A percentile compares a stretch with the other conserved stretches of the same genome.
phyloP scores from a whole-genome alignment of 306 rosid genomes.

The Chamaecrista fasciculata region DNA sequence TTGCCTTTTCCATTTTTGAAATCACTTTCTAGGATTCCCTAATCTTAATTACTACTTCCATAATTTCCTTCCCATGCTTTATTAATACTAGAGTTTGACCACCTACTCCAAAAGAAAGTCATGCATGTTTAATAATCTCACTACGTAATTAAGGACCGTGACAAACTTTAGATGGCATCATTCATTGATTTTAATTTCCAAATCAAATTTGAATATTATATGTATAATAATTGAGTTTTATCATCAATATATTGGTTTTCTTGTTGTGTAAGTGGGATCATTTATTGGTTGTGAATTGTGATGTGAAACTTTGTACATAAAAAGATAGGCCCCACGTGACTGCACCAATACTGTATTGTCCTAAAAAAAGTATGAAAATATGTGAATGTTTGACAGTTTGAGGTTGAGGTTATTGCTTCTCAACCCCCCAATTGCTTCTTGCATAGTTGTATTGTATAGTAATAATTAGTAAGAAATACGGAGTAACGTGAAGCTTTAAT shows the following conservation, averaged over 20 bases:
- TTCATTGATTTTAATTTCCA: too few species aligned
- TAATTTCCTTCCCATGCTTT: background rate
- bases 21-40: conserved; percentile 19
- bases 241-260: too few species aligned
- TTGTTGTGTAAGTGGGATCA: background rate
- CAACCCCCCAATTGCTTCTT: background rate
- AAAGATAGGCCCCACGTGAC: conserved; percentile 9
- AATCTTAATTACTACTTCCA: background rate
- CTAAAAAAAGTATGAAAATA: background rate
- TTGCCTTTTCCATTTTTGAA: background rate
- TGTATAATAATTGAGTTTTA: too few species aligned
- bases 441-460: too few species aligned
- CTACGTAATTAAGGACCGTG: too few species aligned
- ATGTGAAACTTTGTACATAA: background rate
- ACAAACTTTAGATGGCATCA: background rate
- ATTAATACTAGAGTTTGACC: background rate
- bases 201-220: too few species aligned
- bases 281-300: background rate
- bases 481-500: background rate
- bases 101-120: too few species aligned
- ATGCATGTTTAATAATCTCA: too few species aligned
- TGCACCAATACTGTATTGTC: background rate
- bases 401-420: background rate
- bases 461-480: too few species aligned
- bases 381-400: conserved; percentile 6